Evolutionary conservation across 164 flowering plant species (phyloP), one percentile per base, ranked within the genome.

Genomic region (Protea cynaroides): DNA sequence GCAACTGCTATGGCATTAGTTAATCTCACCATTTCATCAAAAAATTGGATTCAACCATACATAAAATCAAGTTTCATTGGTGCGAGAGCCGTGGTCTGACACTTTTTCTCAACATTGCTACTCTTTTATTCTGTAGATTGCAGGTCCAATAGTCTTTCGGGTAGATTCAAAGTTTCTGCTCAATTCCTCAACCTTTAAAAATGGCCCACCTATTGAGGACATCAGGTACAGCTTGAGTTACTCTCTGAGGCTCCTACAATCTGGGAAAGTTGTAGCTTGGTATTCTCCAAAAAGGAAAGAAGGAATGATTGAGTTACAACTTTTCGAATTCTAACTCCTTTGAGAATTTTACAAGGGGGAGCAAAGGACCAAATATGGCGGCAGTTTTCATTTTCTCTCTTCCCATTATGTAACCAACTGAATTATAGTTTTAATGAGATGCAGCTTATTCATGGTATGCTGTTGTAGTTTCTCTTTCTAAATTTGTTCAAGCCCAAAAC

Each of bases 221-320:
- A 15, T 78, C 14, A 76, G 82, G 46, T 87, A 63, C 84, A 89
- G 96, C 74, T 69, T 94, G 71, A 83, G 63, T 68, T 94, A 90
- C 75, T 81, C 89, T 15, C 66, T 94, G 56, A 72, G 77, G 75
- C 69, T 79, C 8, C 69, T 94, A 9, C 25, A 24, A 0, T 94
- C 98, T 0, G 97, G 95, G 43, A 90, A 94, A 71, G 88, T 86
- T 49, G 89, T 86, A 59, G 86, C 87, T 34, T 94, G 98, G 98
- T 94, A 83, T 73, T 94, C 98, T 40, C 97, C 98, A 0, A 89
- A 82, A 72, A 78, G 95, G 64, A 91, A 94, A 71, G 98, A 94
- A 59, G 97, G 91, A n/a, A 94, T 91, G 98, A 59, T 94, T 46
- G 98, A 94, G 77, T 67, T 94, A 57, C 91, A 95, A 25, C 36